A percentile compares a stretch with the other conserved stretches of the same genome.
Conservation (phyloP, 305 asterid species). For the Fraxinus baroniana region DNA sequence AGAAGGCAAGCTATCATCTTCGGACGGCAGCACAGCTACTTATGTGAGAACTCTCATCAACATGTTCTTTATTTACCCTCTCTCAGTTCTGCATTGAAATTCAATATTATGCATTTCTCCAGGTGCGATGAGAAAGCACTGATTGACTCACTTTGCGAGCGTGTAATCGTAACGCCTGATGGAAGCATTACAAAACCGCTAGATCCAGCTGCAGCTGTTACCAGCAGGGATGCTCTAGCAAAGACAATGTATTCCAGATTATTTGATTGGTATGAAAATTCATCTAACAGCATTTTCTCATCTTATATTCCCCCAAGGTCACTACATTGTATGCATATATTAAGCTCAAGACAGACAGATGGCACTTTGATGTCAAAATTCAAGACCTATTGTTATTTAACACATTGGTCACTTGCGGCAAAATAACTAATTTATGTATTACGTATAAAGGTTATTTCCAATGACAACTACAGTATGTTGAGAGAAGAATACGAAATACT, state of each 20-base stretch:
- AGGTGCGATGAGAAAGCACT: constrained; percentile 77
- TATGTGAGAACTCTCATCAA: constrained; percentile 47
- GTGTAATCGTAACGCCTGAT: constrained; percentile 90
- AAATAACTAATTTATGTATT: neutral
- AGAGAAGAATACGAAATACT: neutral
- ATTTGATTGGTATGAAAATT: constrained; percentile 72
- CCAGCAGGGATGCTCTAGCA: constrained; percentile 93
- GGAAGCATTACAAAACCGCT: constrained; percentile 88
- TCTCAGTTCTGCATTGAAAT: constrained; percentile 3
- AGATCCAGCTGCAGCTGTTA: constrained; percentile 83
- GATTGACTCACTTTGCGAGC: constrained; percentile 85
- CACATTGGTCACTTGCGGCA: neutral
- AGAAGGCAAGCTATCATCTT: constrained; percentile 68
- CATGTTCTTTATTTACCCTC: constrained; percentile 12
- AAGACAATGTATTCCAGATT: constrained; percentile 92
- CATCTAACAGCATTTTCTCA: constrained; percentile 14
- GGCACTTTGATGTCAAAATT: neutral
- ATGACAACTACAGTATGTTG: neutral
- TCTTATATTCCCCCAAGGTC: neutral
- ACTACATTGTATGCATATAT: constrained; percentile 4
- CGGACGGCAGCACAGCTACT: constrained; percentile 87
- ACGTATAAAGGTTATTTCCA: neutral
- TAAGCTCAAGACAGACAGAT: constrained; percentile 4
- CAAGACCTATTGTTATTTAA: neutral
- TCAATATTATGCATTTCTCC: constrained; percentile 23